phyloP scores from a whole-genome alignment of 192 early-diverging fungal genomes.

The Gigaspora rosea region DNA sequence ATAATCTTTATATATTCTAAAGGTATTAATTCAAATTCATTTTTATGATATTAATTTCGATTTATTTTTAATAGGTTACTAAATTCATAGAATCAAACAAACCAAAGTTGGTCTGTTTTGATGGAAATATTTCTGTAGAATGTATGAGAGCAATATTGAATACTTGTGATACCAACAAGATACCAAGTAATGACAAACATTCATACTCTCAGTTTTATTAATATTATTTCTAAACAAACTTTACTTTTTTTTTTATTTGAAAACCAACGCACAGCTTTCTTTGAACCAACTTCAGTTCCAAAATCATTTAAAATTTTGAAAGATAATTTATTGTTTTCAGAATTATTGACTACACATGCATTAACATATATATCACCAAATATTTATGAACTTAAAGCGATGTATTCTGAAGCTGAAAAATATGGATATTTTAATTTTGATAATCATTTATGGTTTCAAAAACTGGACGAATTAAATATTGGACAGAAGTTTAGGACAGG shows the following conservation, averaged over 20 bases:
- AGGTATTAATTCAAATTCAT: not conserved
- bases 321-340: conserved; percentile 42
- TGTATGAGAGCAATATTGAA: conserved; percentile 50
- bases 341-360: conserved; percentile 30
- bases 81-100: conserved; percentile 35
- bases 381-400: conserved; percentile 63
- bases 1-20: not conserved
- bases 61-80: conserved; percentile 38
- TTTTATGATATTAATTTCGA: conserved; percentile 1
- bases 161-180: conserved; percentile 38
- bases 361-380: conserved; percentile 75
- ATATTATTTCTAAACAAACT: not conserved
- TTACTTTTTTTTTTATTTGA: not conserved
- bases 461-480: conserved; percentile 30
- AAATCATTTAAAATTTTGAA: conserved; percentile 67
- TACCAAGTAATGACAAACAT: conserved; percentile 40
- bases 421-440: conserved; percentile 31
- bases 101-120: conserved; percentile 65
- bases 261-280: conserved; percentile 53
- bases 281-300: conserved; percentile 90
- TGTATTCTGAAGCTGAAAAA: conserved; percentile 48
- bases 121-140: conserved; percentile 67
- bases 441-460: conserved; percentile 19
- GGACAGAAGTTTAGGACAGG: conserved; percentile 6
- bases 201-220: not conserved